phyloP scores from a whole-genome alignment of 352 stramenopile species.

The Phytopythium vexans region DNA sequence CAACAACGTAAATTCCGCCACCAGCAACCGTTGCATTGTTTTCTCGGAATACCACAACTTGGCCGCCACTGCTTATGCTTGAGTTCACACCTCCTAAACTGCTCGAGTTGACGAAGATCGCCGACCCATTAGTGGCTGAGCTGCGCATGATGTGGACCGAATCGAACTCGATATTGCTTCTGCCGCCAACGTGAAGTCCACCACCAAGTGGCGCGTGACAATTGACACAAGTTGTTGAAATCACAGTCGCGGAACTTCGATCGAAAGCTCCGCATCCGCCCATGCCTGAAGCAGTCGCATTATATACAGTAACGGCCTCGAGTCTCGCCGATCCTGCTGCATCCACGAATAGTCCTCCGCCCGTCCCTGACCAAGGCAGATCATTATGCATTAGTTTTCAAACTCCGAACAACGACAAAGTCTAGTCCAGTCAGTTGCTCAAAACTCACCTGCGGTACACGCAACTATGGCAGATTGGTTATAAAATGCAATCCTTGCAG shows the following conservation, averaged over 20 bases:
- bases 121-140: slow-evolving; percentile 18
- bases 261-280: slow-evolving; percentile 30
- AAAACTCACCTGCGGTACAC: slow-evolving; percentile 30
- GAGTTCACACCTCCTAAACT: slow-evolving; percentile 8
- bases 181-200: slow-evolving; percentile 11
- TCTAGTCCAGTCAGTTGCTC: slow-evolving; percentile 5
- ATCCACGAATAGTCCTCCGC: slow-evolving; percentile 17
- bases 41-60: slow-evolving; percentile 3
- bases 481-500: slow-evolving; percentile 31
- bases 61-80: neutral
- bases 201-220: slow-evolving; percentile 25
- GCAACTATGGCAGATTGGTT: slow-evolving; percentile 16
- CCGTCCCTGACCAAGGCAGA: too few relatives aligned
- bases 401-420: too few relatives aligned
- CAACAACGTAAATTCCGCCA: slow-evolving; percentile 29
- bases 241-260: slow-evolving; percentile 11
- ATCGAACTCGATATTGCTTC: slow-evolving; percentile 16
- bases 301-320: slow-evolving; percentile 8
- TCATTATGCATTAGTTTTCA: too few relatives aligned
- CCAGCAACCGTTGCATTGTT: slow-evolving; percentile 13
- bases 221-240: neutral
- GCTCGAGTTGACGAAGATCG: slow-evolving; percentile 30
- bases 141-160: slow-evolving; percentile 8
- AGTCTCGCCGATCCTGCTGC: slow-evolving; percentile 17
- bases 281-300: slow-evolving; percentile 10